These are phyloP conservation scores for Oryza meyeriana DNA, from an alignment of 176 grass and related monocot species.

Conservation along the genomic window DNA sequence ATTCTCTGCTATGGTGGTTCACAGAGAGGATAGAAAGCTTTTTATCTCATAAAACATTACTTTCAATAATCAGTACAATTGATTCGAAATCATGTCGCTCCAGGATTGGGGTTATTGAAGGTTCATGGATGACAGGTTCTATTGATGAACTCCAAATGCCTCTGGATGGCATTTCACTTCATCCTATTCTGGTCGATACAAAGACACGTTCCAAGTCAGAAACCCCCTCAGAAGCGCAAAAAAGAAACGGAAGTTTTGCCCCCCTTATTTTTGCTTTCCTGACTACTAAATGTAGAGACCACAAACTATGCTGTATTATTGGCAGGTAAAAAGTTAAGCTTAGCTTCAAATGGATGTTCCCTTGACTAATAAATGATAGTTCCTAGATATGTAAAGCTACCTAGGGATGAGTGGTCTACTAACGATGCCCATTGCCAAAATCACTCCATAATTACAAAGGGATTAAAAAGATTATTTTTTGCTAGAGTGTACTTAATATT, in stretches of 20 bases:
- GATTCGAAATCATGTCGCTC: neutral
- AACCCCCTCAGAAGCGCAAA: constrained; percentile 67
- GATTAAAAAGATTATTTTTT: neutral
- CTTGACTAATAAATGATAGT: neutral
- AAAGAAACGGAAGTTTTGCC: constrained; percentile 85
- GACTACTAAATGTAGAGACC: neutral
- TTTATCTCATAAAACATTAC: neutral
- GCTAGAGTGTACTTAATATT: neutral
- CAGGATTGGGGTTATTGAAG: constrained; percentile 68
- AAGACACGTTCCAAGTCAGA: constrained; percentile 69
- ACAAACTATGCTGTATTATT: neutral
- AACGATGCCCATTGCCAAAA: neutral
- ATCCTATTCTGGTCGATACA: constrained; percentile 74
- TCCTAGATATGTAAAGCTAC: too few species aligned
- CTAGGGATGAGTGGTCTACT: neutral
- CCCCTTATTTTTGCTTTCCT: neutral
- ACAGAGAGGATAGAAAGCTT: neutral
- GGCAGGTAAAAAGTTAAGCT: neutral
- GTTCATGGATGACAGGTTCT: constrained; percentile 78
- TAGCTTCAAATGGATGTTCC: neutral
- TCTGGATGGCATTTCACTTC: constrained; percentile 36
- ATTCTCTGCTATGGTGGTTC: neutral
- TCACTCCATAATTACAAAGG: neutral
- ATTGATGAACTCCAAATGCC: constrained; percentile 84
- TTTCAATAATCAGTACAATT: neutral